Evolutionary conservation across 1,284 basidiomycete species (phyloP).

Genomic region (Prillingera fragicola): DNA sequence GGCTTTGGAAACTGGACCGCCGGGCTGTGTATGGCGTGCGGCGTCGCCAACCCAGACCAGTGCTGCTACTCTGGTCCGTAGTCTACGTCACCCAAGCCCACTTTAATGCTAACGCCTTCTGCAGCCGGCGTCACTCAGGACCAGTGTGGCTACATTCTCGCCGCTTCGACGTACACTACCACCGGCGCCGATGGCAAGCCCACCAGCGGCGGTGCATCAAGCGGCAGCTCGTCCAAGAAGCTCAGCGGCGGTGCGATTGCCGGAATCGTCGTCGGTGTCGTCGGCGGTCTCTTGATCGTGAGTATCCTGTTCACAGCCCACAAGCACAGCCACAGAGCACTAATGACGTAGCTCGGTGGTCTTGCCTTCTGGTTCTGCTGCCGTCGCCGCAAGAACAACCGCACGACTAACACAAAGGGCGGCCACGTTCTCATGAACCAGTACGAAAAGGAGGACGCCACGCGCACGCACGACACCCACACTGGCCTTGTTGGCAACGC

Average conservation of each 20-base stretch:
- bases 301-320: slow-evolving; percentile 11
- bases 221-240: slow-evolving; percentile 1
- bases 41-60: slow-evolving; percentile 22
- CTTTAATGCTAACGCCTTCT: slow-evolving; percentile 1
- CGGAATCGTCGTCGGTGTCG: slow-evolving; percentile 40
- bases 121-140: slow-evolving; percentile 31
- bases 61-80: slow-evolving; percentile 41
- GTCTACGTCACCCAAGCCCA: too few relatives aligned
- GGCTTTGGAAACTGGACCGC: slow-evolving; percentile 45
- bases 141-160: slow-evolving; percentile 30
- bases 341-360: slow-evolving; percentile 28
- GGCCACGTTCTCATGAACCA: slow-evolving; percentile 1
- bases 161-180: slow-evolving; percentile 12
- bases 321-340: too few relatives aligned
- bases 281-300: slow-evolving; percentile 23
- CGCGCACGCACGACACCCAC: neutral
- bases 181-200: slow-evolving; percentile 8
- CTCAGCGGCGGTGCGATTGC: slow-evolving; percentile 39
- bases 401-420: neutral
- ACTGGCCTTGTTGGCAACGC: too few relatives aligned
- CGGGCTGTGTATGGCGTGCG: slow-evolving; percentile 48
- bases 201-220: neutral
- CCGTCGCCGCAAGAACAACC: slow-evolving; percentile 19
- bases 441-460: slow-evolving; percentile 1
- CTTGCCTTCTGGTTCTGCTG: slow-evolving; percentile 28